A percentile compares a stretch with the other conserved stretches of the same genome.
Evolutionary conservation across 768 basidiomycete species (phyloP).

Genomic region (Lactifluus piperatus): DNA sequence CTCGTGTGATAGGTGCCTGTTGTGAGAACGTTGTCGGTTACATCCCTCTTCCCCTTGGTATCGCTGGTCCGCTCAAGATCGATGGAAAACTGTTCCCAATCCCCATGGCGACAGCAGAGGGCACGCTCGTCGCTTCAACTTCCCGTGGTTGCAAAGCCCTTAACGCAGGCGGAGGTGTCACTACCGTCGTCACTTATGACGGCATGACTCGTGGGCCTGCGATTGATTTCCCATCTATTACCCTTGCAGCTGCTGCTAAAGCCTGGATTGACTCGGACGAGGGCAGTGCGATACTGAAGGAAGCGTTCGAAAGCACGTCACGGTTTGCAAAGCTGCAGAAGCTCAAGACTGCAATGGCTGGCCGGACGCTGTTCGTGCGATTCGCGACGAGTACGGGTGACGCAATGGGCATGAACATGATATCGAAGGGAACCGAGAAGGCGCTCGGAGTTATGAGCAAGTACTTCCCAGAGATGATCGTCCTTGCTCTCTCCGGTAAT

Average conservation of each 20-base stretch:
- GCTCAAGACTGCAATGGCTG: slow-evolving; percentile 86
- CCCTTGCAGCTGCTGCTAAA: slow-evolving; percentile 74
- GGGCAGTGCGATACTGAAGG: slow-evolving; percentile 65
- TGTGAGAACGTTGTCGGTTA: slow-evolving; percentile 99
- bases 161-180: slow-evolving; percentile 92
- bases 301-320: slow-evolving; percentile 90
- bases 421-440: slow-evolving; percentile 95
- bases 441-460: slow-evolving; percentile 72
- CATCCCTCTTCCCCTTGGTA: slow-evolving; percentile 91
- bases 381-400: slow-evolving; percentile 95
- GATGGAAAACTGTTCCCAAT: slow-evolving; percentile 82
- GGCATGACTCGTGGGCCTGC: slow-evolving; percentile 99
- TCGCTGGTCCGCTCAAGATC: slow-evolving; percentile 90
- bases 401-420: slow-evolving; percentile 99
- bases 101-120: slow-evolving; percentile 99
- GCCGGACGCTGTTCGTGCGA: slow-evolving; percentile 85
- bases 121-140: slow-evolving; percentile 94
- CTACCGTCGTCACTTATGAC: slow-evolving; percentile 85
- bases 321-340: slow-evolving; percentile 82
- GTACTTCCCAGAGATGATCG: slow-evolving; percentile 84
- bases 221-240: slow-evolving; percentile 83
- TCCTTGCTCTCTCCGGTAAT: slow-evolving; percentile 89
- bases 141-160: slow-evolving; percentile 97
- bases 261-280: slow-evolving; percentile 81
- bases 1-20: slow-evolving; percentile 89